Percentiles rank a stretch among this genome's conserved stretches.
These are phyloP conservation scores for Breviolum minutum DNA, from an alignment of 73 alveolate genomes.

Conservation along the genomic window DNA sequence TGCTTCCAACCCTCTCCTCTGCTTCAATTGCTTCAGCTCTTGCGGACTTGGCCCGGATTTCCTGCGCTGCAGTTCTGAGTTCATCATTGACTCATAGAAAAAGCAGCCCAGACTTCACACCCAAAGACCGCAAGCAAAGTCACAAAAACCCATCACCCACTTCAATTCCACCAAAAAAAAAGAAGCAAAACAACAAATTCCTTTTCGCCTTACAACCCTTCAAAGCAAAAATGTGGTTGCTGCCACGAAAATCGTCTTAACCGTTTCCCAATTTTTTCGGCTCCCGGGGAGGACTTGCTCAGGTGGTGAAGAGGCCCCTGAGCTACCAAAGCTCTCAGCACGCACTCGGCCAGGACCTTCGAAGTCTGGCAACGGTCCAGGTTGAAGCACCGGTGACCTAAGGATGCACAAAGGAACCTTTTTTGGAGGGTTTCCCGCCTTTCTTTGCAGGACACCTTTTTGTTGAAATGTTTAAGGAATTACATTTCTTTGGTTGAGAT, in stretches of 20 bases:
- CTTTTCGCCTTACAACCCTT: not conserved
- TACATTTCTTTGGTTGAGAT: not conserved
- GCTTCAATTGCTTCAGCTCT: conserved; percentile 66
- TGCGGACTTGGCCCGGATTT: conserved; percentile 43
- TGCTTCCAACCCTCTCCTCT: conserved; percentile 4
- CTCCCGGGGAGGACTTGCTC: conserved; percentile 20
- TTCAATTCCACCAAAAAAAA: not conserved
- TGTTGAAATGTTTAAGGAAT: not conserved
- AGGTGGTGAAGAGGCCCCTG: conserved; percentile 45
- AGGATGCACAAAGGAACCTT: not conserved
- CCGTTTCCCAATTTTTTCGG: not conserved
- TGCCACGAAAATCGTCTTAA: not conserved
- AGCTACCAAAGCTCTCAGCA: conserved; percentile 41
- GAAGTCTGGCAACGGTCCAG: conserved; percentile 49
- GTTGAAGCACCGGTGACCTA: conserved; percentile 31
- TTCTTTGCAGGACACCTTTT: not conserved
- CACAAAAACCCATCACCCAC: not conserved
- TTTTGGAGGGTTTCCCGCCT: not conserved
- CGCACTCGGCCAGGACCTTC: conserved; percentile 82
- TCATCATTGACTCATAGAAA: too few relatives aligned
- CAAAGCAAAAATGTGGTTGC: not conserved
- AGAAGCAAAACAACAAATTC: not conserved
- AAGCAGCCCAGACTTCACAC: too few relatives aligned
- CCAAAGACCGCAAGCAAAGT: not conserved
- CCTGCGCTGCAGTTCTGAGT: not conserved